Base-by-base conservation (phyloP, 441 rosid genomes). In the Euphorbia celastroides region DNA sequence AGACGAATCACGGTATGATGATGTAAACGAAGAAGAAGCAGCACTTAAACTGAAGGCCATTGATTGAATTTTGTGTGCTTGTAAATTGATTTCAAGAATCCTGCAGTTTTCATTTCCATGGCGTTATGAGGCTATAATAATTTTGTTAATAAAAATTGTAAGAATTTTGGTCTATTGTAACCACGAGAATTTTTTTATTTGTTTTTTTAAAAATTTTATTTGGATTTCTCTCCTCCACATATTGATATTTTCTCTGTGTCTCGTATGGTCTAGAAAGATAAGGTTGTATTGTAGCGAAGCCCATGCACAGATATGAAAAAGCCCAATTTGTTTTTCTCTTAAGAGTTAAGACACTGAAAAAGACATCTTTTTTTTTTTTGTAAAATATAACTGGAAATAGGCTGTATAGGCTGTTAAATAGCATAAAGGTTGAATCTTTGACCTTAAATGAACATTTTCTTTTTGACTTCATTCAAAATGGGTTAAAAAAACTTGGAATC, bases 21-120 rank as follows among this genome's bases (percentile, higher is more conserved):
- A n/a, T n/a, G n/a, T n/a, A n/a, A 74, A 71, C 10, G 65, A 23
- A 20, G 59, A 55, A 32, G 63, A 10, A 62, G 78, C 65, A 1
- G 85, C 64, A 67, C 27, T 66, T 10, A 66, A 16, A 67, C 42
- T 57, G 11, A 67, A 57, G 63, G 70, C 70, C 70, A 67, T 67
- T 62, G 63, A 38, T 34, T 25, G 10, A 2, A 54, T 1, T 54
- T 36, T 54, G 22, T 54, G 61, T 22, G 57, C 28, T 25, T n/a
- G 38, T 38, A 23, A 66, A 66, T 38, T 23, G 55, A 66, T 23
- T 66, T 26, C 30, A 36, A 19, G 20, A 55, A 50, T 10, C 41
- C 19, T 57, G 63, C 5, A 19, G n/a, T 19, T 12, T n/a, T 57
- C 64, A 57, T 44, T 67, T 57, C 63, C 70, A 67, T 57, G 62